Evolutionary conservation across 371 early-diverging fungal genomes (phyloP).

Genomic region (Rozella allomycis): DNA sequence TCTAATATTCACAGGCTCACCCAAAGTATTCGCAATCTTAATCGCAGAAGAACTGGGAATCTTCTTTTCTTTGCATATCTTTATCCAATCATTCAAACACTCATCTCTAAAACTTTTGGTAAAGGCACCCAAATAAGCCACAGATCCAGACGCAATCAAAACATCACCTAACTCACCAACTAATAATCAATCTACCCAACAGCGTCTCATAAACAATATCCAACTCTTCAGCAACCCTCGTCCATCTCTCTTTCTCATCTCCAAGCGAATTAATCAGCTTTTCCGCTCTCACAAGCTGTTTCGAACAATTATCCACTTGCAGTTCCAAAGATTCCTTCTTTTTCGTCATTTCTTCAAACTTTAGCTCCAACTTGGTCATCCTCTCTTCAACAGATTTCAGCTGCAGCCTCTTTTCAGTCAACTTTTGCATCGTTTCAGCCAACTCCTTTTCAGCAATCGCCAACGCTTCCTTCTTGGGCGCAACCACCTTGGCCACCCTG

Average conservation of each 20-base stretch:
- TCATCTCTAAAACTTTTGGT: slow-evolving; percentile 27
- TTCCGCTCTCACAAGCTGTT: slow-evolving; percentile 25
- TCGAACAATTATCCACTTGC: slow-evolving; percentile 25
- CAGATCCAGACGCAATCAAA: slow-evolving; percentile 21
- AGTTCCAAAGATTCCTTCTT: slow-evolving; percentile 23
- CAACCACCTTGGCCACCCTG: slow-evolving; percentile 28
- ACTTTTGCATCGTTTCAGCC: slow-evolving; percentile 16
- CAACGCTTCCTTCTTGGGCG: slow-evolving; percentile 21
- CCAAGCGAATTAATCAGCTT: slow-evolving; percentile 28
- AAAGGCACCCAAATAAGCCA: slow-evolving; percentile 28
- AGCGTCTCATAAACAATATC: slow-evolving; percentile 14
- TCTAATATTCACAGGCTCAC: slow-evolving; percentile 21
- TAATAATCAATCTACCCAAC: no score
- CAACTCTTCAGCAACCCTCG: slow-evolving; percentile 18
- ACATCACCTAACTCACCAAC: no score
- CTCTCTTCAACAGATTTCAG: slow-evolving; percentile 27
- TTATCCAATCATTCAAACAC: slow-evolving; percentile 15
- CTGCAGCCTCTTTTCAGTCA: slow-evolving; percentile 24
- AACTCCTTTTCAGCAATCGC: slow-evolving; percentile 21
- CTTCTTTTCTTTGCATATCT: slow-evolving; percentile 9
- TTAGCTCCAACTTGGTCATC: slow-evolving; percentile 18
- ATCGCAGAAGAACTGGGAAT: slow-evolving; percentile 27
- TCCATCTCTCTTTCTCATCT: slow-evolving; percentile 27
- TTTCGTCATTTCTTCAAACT: slow-evolving; percentile 18
- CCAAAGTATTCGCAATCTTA: slow-evolving; percentile 14